phyloP scores from a whole-genome alignment of 225 moss, liverwort and hornwort species.

The Asterella californica region DNA sequence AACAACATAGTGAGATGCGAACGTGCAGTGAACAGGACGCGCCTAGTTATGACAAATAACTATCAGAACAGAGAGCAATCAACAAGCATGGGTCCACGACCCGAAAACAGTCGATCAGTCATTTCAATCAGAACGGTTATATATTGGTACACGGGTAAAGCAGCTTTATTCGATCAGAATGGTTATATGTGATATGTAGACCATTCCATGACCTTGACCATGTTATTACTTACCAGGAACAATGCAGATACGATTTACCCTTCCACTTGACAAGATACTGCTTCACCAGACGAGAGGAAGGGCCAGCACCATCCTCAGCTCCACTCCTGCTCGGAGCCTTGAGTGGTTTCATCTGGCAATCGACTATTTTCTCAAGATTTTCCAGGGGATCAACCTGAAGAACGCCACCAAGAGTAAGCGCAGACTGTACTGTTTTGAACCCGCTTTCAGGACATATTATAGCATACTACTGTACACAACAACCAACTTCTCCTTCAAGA shows the following conservation, averaged over 20 bases:
- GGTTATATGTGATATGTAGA: too few species aligned
- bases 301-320: slow-evolving; percentile 46
- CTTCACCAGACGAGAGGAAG: slow-evolving; percentile 75
- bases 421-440: not conserved
- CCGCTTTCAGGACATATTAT: not conserved
- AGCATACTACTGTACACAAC: not conserved
- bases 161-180: too few species aligned
- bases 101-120: too few species aligned
- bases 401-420: not conserved
- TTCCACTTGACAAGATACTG: slow-evolving; percentile 99
- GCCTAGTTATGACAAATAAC: too few species aligned
- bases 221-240: slow-evolving; percentile 68
- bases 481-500: not conserved
- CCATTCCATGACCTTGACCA: too few species aligned
- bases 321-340: slow-evolving; percentile 53
- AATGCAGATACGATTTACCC: slow-evolving; percentile 87
- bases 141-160: too few species aligned
- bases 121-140: too few species aligned
- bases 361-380: slow-evolving; percentile 91
- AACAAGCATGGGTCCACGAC: too few species aligned
- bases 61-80: too few species aligned
- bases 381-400: slow-evolving; percentile 91
- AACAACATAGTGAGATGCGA: too few species aligned
- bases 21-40: too few species aligned
- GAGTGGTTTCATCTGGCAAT: slow-evolving; percentile 81